phyloP scores from a whole-genome alignment of 192 early-diverging fungal species.

The Umbelopsis ramanniana region DNA sequence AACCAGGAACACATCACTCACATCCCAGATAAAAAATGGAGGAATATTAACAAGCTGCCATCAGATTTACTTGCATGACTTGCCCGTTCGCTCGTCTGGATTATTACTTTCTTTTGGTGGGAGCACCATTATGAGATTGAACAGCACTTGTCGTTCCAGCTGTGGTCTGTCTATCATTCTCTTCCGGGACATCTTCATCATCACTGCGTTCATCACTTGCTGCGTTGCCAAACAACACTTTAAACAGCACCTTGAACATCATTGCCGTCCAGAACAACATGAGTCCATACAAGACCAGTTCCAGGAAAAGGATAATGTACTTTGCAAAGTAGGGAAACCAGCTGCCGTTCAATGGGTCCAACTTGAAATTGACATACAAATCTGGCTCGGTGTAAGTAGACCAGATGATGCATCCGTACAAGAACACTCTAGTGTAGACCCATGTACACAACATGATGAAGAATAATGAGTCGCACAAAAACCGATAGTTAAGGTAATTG shows the following conservation, averaged over 20 bases:
- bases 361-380: constrained; percentile 48
- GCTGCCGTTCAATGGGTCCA: constrained; percentile 53
- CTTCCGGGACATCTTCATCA: constrained; percentile 54
- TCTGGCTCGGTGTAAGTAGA: constrained; percentile 63
- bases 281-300: constrained; percentile 54
- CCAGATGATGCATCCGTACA: constrained; percentile 67
- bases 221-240: constrained; percentile 56
- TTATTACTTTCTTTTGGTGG: constrained; percentile 5
- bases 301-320: constrained; percentile 53
- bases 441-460: constrained; percentile 70
- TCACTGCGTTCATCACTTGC: constrained; percentile 73
- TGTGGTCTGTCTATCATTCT: constrained; percentile 19
- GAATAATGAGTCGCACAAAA: constrained; percentile 65
- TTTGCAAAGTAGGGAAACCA: constrained; percentile 51
- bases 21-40: not conserved
- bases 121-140: not conserved
- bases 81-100: not conserved
- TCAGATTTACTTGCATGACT: too few species aligned
- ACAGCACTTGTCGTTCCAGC: constrained; percentile 1
- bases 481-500: constrained; percentile 68
- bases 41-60: not conserved
- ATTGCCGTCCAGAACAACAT: constrained; percentile 73
- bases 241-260: constrained; percentile 66
- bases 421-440: constrained; percentile 76
- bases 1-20: not conserved